phyloP scores from a whole-genome alignment of 2,329 filamentous ascomycete species.

The Diatrype stigma region DNA sequence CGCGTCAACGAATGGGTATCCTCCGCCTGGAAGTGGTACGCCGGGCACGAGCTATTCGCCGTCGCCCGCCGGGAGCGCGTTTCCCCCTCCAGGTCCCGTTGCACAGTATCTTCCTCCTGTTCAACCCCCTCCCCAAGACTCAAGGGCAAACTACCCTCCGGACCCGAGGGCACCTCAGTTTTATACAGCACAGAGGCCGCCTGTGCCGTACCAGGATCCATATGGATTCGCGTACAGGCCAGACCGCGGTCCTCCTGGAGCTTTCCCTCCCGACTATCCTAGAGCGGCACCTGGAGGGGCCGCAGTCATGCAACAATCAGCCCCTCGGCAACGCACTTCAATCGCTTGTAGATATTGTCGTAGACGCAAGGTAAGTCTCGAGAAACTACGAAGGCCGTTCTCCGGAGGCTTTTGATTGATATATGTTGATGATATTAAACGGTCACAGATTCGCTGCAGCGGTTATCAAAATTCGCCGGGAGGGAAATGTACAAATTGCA shows the following conservation, averaged over 20 bases:
- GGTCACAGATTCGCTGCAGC: constrained; percentile 53
- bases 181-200: constrained; percentile 14
- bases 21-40: constrained; percentile 27
- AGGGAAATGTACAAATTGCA: constrained; percentile 58
- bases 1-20: constrained; percentile 43
- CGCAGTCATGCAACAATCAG: constrained; percentile 44
- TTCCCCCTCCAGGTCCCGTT: constrained; percentile 18
- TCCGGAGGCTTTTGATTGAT: neutral
- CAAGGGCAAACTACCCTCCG: constrained; percentile 30
- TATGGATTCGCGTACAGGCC: constrained; percentile 31
- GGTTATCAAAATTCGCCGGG: constrained; percentile 56
- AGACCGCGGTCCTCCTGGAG: constrained; percentile 24
- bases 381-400: neutral
- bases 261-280: constrained; percentile 25
- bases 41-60: constrained; percentile 22
- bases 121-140: constrained; percentile 30
- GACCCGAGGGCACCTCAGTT: constrained; percentile 32
- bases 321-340: constrained; percentile 54
- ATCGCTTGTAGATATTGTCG: constrained; percentile 58
- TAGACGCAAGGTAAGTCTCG: constrained; percentile 51
- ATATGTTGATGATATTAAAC: constrained; percentile 14
- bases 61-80: constrained; percentile 14
- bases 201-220: constrained; percentile 12
- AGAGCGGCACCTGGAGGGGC: constrained; percentile 30
- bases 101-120: constrained; percentile 21